Base-by-base conservation (phyloP, 2,329 filamentous ascomycete genomes). In the Berkeleyomyces rouxiae region DNA sequence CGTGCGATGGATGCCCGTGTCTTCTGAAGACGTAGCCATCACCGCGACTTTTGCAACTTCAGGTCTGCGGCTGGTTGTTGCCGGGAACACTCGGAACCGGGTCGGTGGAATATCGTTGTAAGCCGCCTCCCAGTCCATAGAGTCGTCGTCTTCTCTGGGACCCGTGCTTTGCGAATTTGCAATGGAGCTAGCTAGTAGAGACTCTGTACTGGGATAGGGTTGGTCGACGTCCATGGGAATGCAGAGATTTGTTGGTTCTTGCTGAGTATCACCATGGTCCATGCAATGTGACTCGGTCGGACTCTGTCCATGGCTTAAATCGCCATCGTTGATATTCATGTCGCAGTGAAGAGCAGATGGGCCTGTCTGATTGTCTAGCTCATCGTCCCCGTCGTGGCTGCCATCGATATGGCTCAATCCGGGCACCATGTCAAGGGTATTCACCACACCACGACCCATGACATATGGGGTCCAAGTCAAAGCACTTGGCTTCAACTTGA, bases 381-480 rank as follows among this genome's bases (percentile, higher is more conserved):
- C 46, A 36, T 44, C 66, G 64, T 77, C 77, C 3, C 68, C 66
- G 37, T 76, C 75, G 9, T 82, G 81, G 5, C 86, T 83, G 31
- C 90, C 90, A 65, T 95, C 90, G 43, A 92, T 83, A 4, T 87
- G 90, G 10, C 92, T 92, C 61, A 97, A 76, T 5, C 86, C 81
- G 4, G 88, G 88, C 4, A 85, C 88, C 59, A 90, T 82, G 70
- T 95, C 90, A 68, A 93, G 92, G 68, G 89, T 88, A 3, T 86
- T 86, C 43, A 87, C 83, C 67, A 87, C 91, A 71, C 82, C 86
- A 66, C 90, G 84, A 36, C 93, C 92, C 90, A 96, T 97, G 49
- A 97, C 85, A 71, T 96, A 99, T 0, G 93, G 93, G 11, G 91
- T 96, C 93, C 93, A 99, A 9, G 91, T 86, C 36, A 99, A 79